Conservation (phyloP, 169 alveolate species). For the Eimeria tenella region DNA sequence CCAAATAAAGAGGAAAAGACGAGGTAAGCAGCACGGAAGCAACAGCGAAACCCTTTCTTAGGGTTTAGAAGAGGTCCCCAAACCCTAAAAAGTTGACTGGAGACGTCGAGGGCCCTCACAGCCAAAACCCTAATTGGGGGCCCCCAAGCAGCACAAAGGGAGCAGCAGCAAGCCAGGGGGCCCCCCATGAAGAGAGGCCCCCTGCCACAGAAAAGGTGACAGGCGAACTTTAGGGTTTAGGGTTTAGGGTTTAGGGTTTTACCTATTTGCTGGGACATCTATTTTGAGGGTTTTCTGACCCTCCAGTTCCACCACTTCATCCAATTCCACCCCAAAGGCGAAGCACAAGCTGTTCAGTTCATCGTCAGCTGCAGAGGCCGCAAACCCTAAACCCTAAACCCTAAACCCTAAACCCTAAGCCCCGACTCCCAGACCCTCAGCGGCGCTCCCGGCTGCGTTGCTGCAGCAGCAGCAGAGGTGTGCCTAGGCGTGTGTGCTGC, state of each 20-base stretch:
- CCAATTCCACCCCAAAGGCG: constrained; percentile 97
- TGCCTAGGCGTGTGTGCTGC: background rate
- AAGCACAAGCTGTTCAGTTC: constrained; percentile 95
- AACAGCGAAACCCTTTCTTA: background rate
- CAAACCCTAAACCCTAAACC: constrained; percentile 27
- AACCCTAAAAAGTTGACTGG: too few relatives aligned
- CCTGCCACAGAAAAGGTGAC: background rate
- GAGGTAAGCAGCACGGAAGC: too few relatives aligned
- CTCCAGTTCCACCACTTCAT: constrained; percentile 92
- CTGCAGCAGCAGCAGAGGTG: background rate
- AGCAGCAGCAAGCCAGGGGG: too few relatives aligned
- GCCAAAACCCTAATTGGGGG: too few relatives aligned
- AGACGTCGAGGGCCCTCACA: too few relatives aligned
- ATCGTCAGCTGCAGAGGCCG: background rate
- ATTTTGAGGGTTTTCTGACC: constrained; percentile 87
- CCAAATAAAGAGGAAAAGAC: too few relatives aligned
- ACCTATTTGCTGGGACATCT: constrained; percentile 93
- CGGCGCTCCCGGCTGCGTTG: background rate
- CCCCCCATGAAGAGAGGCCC: too few relatives aligned
- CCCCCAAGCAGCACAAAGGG: too few relatives aligned
- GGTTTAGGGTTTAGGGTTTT: constrained; percentile 42
- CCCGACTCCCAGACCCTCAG: background rate
- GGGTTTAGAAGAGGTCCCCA: too few relatives aligned
- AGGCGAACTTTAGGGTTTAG: constrained; percentile 7
- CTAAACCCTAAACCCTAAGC: constrained; percentile 11